Conservation (phyloP, 2,329 filamentous ascomycete genomes). For the Chaetomium sp. region DNA sequence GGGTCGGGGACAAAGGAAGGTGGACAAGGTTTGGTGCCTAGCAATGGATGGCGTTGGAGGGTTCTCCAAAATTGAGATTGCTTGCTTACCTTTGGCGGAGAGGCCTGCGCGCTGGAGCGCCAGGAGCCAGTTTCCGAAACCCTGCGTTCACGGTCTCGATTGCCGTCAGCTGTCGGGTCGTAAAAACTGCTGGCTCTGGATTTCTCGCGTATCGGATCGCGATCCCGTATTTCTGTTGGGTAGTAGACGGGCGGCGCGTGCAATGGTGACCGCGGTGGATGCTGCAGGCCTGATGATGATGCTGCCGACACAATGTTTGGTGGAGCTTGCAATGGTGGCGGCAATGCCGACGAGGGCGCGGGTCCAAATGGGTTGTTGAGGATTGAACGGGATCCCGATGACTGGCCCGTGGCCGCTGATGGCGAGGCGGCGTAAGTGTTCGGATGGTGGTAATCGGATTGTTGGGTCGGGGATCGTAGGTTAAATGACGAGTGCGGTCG, state of each 20-base stretch:
- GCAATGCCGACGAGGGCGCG: conserved; percentile 38
- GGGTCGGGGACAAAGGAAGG: conserved; percentile 29
- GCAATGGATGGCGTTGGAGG: conserved; percentile 30
- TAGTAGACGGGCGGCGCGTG: conserved; percentile 50
- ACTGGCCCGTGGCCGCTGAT: conserved; percentile 34
- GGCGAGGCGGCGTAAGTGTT: conserved; percentile 38
- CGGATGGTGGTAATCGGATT: conserved; percentile 36
- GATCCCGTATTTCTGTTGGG: conserved; percentile 38
- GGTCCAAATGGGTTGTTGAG: conserved; percentile 44
- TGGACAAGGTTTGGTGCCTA: conserved; percentile 22
- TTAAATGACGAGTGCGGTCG: conserved; percentile 50
- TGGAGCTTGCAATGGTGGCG: conserved; percentile 31
- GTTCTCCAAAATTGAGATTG: conserved; percentile 25
- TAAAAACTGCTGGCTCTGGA: conserved; percentile 52
- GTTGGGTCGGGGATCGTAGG: conserved; percentile 53
- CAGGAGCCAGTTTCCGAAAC: conserved; percentile 50
- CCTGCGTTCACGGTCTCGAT: conserved; percentile 51
- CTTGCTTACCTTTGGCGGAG: conserved; percentile 52
- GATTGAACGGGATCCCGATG: conserved; percentile 37
- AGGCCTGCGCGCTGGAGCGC: conserved; percentile 47
- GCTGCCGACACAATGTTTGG: conserved; percentile 21
- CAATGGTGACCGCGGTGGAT: conserved; percentile 47
- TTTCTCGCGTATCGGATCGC: conserved; percentile 43
- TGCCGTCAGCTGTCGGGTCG: conserved; percentile 56
- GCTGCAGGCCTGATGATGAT: conserved; percentile 30